These are phyloP conservation scores for Nothophytophthora sp. DNA, from an alignment of 352 stramenopile genomes.

Conservation along the genomic window DNA sequence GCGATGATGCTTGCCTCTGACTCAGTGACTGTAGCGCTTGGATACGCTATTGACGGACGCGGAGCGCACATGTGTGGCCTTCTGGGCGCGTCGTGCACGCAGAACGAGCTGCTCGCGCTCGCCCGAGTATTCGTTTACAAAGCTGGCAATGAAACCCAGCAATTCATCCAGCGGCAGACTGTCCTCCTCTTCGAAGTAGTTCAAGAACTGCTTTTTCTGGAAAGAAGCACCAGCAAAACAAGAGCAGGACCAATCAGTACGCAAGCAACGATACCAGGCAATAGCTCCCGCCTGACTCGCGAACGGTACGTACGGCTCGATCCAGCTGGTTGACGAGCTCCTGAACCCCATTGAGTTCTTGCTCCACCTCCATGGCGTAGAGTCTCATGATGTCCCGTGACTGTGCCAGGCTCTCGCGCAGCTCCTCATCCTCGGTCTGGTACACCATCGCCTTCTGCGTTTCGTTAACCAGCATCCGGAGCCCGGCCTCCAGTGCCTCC, in stretches of 20 bases:
- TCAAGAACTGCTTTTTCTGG: constrained; percentile 66
- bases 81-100: constrained; percentile 17
- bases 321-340: constrained; percentile 49
- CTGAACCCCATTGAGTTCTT: constrained; percentile 51
- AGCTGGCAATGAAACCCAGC: constrained; percentile 62
- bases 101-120: constrained; percentile 52
- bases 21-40: constrained; percentile 32
- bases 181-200: constrained; percentile 80
- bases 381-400: constrained; percentile 45
- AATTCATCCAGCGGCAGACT: constrained; percentile 66
- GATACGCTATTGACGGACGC: constrained; percentile 8
- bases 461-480: constrained; percentile 58
- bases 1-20: too few relatives aligned
- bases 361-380: constrained; percentile 63
- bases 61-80: constrained; percentile 6
- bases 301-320: constrained; percentile 44
- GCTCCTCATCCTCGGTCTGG: constrained; percentile 28
- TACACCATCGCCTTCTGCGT: constrained; percentile 37
- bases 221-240: neutral
- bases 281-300: too few relatives aligned
- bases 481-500: constrained; percentile 52
- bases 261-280: too few relatives aligned
- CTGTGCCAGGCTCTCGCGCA: constrained; percentile 17
- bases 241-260: constrained; percentile 1
- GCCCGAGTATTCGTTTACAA: constrained; percentile 54